Evolutionary conservation across 768 basidiomycete genomes (phyloP).

Genomic region (Amanita phalloides): DNA sequence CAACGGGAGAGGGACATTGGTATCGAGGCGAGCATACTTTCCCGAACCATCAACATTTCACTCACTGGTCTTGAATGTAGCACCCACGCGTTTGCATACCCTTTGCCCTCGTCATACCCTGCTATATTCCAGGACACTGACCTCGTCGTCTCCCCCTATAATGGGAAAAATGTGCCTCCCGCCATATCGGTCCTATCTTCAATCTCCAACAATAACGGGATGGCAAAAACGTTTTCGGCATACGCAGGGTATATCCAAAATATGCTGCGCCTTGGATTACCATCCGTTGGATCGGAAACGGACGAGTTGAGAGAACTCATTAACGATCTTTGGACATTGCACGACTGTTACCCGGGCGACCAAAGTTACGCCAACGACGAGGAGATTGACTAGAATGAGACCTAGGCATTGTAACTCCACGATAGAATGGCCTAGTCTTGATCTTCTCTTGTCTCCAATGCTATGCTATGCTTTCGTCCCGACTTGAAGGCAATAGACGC

Average conservation of each 20-base stretch:
- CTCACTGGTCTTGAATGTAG: conserved; percentile 18
- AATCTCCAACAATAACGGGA: conserved; percentile 29
- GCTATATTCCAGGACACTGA: conserved; percentile 23
- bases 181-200: conserved; percentile 28
- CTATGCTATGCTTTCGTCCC: background rate
- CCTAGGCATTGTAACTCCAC: background rate
- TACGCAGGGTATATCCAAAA: conserved; percentile 37
- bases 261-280: conserved; percentile 21
- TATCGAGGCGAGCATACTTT: conserved; percentile 26
- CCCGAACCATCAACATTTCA: background rate
- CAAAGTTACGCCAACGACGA: background rate
- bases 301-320: conserved; percentile 50
- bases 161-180: background rate
- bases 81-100: conserved; percentile 39
- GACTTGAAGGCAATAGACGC: too few relatives aligned
- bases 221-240: conserved; percentile 29
- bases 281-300: conserved; percentile 28
- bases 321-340: conserved; percentile 49
- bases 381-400: background rate
- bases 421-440: background rate
- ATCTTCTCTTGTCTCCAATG: background rate
- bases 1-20: conserved; percentile 8
- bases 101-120: conserved; percentile 53
- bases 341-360: conserved; percentile 23
- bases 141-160: background rate